A percentile compares a stretch with the other conserved stretches of the same genome.
Conservation (phyloP, 805 yeast genomes). For the Yamadazyma scolyti region DNA sequence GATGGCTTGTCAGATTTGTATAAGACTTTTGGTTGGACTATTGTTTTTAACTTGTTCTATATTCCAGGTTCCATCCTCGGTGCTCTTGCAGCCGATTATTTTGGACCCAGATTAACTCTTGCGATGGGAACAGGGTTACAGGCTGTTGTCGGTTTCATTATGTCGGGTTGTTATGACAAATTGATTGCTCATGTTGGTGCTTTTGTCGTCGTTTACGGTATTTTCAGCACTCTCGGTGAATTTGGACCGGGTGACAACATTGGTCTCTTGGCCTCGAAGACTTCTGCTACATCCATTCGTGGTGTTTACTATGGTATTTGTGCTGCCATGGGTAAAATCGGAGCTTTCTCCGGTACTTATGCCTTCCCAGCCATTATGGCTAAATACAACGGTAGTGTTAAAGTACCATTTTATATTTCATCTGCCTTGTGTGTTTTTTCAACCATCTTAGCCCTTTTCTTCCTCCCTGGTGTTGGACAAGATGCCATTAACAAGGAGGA, state of each 20-base stretch:
- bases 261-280: slow-evolving; percentile 83
- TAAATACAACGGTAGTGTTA: slow-evolving; percentile 50
- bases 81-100: slow-evolving; percentile 76
- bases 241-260: slow-evolving; percentile 93
- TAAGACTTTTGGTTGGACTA: slow-evolving; percentile 87
- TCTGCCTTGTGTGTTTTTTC: slow-evolving; percentile 73
- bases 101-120: slow-evolving; percentile 87
- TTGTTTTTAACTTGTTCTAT: slow-evolving; percentile 82
- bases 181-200: slow-evolving; percentile 66
- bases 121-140: slow-evolving; percentile 67
- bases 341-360: slow-evolving; percentile 89
- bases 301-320: slow-evolving; percentile 90
- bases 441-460: slow-evolving; percentile 64
- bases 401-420: slow-evolving; percentile 61
- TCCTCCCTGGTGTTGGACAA: slow-evolving; percentile 79
- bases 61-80: slow-evolving; percentile 89
- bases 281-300: slow-evolving; percentile 81
- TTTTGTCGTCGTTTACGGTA: slow-evolving; percentile 83
- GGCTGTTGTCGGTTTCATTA: slow-evolving; percentile 74
- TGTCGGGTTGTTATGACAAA: slow-evolving; percentile 66
- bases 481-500: slow-evolving; percentile 80
- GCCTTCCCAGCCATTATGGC: slow-evolving; percentile 78
- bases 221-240: slow-evolving; percentile 84
- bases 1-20: slow-evolving; percentile 51
- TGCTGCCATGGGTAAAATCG: slow-evolving; percentile 88